phyloP scores from a whole-genome alignment of 257 asterid genomes.

The Fraxinus cuspidata region DNA sequence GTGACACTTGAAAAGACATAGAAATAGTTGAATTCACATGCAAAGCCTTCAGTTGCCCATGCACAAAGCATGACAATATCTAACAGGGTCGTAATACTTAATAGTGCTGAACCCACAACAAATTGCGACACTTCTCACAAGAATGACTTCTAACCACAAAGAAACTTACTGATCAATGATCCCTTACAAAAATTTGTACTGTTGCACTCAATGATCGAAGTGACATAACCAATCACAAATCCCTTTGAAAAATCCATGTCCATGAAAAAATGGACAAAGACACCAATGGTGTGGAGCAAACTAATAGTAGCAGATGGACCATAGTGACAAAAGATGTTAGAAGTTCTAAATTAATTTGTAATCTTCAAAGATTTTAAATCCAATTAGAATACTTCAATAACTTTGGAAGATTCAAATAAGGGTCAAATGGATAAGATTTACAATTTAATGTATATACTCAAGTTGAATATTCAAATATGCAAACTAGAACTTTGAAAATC shows the following conservation, averaged over 20 bases:
- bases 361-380: too few species aligned
- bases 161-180: too few species aligned
- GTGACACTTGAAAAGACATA: neutral
- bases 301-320: neutral
- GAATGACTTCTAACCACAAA: neutral
- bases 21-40: neutral
- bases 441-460: too few species aligned
- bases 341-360: too few species aligned
- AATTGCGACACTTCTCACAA: conserved; percentile 10
- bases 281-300: neutral
- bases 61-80: neutral
- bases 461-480: too few species aligned
- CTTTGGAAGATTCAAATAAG: too few species aligned
- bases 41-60: conserved; percentile 13
- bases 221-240: neutral
- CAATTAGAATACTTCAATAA: too few species aligned
- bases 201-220: neutral
- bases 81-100: neutral
- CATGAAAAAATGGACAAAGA: neutral
- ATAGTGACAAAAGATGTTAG: neutral
- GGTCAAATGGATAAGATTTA: too few species aligned
- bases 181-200: neutral
- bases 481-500: too few species aligned
- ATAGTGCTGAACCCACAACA: neutral
- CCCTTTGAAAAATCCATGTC: neutral